A percentile compares a stretch with the other conserved stretches of the same genome.
Evolutionary conservation across 192 early-diverging fungal species (phyloP).

Genomic region (Nowakowskiella sp.): DNA sequence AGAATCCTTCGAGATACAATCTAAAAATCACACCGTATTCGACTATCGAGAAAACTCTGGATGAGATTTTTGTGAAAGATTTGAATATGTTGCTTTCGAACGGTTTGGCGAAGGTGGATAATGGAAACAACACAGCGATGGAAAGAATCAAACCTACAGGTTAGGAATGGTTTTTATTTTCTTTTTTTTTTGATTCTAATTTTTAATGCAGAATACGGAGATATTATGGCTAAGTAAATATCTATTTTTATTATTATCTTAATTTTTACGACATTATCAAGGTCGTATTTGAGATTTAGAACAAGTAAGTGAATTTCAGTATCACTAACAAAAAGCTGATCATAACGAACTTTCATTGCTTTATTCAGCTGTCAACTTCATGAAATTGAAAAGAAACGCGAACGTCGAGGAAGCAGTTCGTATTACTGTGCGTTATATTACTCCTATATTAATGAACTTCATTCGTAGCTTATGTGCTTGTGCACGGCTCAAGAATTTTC

Average conservation of each 20-base stretch:
- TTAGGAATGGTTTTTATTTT: background rate
- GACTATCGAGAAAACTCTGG: background rate
- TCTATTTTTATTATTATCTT: background rate
- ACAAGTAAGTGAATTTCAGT: background rate
- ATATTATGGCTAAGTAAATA: conserved; percentile 33
- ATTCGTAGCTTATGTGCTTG: conserved; percentile 30
- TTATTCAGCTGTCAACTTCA: conserved; percentile 3
- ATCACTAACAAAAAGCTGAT: background rate
- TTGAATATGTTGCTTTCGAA: conserved; percentile 23
- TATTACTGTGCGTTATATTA: too few relatives aligned
- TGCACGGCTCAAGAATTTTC: conserved; percentile 39
- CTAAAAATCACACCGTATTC: conserved; percentile 6
- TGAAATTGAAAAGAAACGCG: too few relatives aligned
- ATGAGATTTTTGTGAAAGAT: conserved; percentile 37
- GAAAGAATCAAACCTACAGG: conserved; percentile 31
- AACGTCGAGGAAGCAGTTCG: too few relatives aligned
- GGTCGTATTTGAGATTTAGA: background rate
- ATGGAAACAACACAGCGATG: conserved; percentile 11
- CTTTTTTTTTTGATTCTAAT: background rate
- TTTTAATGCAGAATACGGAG: conserved; percentile 25
- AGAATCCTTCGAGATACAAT: conserved; percentile 42
- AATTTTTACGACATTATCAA: too few relatives aligned
- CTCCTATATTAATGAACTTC: too few relatives aligned
- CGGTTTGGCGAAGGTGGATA: conserved; percentile 10
- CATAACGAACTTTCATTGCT: conserved; percentile 36